Base-by-base conservation (phyloP, 2,329 filamentous ascomycete genomes). In the Cladosporium sp. region DNA sequence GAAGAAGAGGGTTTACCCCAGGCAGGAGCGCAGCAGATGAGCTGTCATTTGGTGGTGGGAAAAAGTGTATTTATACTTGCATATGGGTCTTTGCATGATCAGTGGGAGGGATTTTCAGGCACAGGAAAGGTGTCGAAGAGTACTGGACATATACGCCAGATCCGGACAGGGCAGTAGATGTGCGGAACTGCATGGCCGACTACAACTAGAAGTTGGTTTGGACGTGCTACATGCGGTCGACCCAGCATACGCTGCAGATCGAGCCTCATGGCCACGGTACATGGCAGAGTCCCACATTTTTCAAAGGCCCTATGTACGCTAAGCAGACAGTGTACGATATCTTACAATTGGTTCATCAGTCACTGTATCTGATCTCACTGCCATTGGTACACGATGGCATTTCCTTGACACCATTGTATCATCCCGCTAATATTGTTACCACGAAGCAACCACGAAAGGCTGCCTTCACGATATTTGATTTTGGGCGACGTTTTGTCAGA, bases 1-100 rank as follows among this genome's bases (percentile, higher is more conserved):
- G 72, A 76, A 77, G 72, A 75, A 74, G 70, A 73, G 71, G 64
- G 75, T 77, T 6, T 77, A 76, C 66, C 74, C 71, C 12, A 70
- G 72, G 62, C 44, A 62, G 46, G 59, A 69, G 66, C 66, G 60
- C 58, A 73, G 71, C 65, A 67, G 73, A 65, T 75, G 66, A 72
- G 44, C 29, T 26, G 37, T 37, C 11, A 10, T 26, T 35, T 16
- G 31, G 14, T 12, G 7, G 3, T 21, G n/a, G 33, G 31, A 40
- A 40, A 21, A 40, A 28, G n/a, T 57, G 55, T 40, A 57, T 33
- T 57, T 35, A 40, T 57, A 57, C 33, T 57, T 57, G 55, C 55
- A 55, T 55, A 31, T 33, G 52, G 52, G 26, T 21, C 21, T 3
- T 33, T 55, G 52, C 11, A n/a, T 12, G 31, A 33, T 33, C 26